Conservation (phyloP, 371 early-diverging fungal species). For the Circinella umbellata region DNA sequence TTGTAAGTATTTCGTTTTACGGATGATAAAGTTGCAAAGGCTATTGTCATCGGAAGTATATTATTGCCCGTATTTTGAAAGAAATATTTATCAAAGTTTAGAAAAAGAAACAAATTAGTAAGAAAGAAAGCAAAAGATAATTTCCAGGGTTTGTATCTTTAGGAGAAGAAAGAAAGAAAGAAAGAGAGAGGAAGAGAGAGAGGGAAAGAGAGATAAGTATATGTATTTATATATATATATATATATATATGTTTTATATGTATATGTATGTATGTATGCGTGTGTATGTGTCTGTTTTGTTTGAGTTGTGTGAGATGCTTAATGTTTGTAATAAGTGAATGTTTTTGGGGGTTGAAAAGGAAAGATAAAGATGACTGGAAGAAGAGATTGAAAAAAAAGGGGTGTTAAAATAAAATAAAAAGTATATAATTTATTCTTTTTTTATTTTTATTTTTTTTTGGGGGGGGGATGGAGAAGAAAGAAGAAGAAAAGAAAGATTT, state of each 20-base stretch:
- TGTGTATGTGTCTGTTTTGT: not conserved
- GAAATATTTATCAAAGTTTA: not conserved
- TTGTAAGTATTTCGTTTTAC: not conserved
- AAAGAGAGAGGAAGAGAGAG: not conserved
- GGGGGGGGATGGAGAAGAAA: not conserved
- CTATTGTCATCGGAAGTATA: conserved; percentile 3
- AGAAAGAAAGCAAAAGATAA: not conserved
- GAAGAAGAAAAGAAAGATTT: too few species aligned
- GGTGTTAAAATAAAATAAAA: not conserved
- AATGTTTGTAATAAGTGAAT: too few species aligned
- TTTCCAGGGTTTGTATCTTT: not conserved
- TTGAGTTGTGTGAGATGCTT: too few species aligned
- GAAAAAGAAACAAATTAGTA: not conserved
- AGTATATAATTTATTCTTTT: too few species aligned
- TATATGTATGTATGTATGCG: not conserved
- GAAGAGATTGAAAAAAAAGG: conserved; percentile 3
- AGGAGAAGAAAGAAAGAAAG: not conserved
- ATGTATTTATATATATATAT: too few species aligned
- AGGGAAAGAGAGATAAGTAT: too few species aligned
- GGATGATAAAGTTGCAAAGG: not conserved
- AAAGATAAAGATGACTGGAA: not conserved
- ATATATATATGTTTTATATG: not conserved
- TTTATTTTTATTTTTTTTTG: not conserved
- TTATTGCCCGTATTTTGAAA: too few species aligned
- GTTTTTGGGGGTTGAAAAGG: too few species aligned